Evolutionary conservation across 148 eudicot genomes (phyloP).

Genomic region (Vaccinium vitisidaea): DNA sequence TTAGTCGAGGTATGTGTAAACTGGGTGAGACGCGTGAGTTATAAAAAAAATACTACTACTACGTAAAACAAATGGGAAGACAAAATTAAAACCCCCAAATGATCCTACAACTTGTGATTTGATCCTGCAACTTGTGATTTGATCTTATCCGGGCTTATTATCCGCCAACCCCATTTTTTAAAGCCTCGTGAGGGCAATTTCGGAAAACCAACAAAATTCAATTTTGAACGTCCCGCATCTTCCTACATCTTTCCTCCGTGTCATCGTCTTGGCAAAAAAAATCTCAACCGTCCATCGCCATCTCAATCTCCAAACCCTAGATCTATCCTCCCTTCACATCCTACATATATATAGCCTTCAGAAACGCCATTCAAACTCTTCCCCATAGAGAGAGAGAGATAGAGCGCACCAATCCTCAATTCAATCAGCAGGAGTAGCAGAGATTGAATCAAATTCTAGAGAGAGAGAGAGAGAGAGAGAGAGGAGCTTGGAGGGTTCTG

Average conservation of each 20-base stretch:
- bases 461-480: background rate
- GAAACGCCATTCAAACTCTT: constrained; percentile 13
- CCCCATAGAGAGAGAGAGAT: background rate
- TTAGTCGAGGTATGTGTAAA: no score
- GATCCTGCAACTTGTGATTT: background rate
- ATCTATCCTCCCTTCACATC: background rate
- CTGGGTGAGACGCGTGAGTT: no score
- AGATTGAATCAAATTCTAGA: background rate
- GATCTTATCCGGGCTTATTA: background rate
- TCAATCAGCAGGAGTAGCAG: background rate
- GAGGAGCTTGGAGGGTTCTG: constrained; percentile 3
- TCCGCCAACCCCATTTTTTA: background rate
- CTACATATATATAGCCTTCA: background rate
- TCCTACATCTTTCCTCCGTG: constrained; percentile 34
- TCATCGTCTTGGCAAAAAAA: constrained; percentile 17
- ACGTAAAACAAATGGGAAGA: no score
- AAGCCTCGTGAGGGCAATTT: constrained; percentile 9
- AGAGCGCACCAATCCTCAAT: background rate
- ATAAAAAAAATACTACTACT: no score
- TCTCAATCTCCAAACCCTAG: constrained; percentile 33
- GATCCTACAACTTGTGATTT: no score
- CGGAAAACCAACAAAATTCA: background rate
- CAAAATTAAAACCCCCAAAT: background rate
- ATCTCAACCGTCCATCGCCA: constrained; percentile 34
- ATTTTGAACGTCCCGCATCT: constrained; percentile 21